Evolutionary conservation across 495 filamentous ascomycete species (phyloP).

Genomic region (Friedmanniomyces endolithicus): DNA sequence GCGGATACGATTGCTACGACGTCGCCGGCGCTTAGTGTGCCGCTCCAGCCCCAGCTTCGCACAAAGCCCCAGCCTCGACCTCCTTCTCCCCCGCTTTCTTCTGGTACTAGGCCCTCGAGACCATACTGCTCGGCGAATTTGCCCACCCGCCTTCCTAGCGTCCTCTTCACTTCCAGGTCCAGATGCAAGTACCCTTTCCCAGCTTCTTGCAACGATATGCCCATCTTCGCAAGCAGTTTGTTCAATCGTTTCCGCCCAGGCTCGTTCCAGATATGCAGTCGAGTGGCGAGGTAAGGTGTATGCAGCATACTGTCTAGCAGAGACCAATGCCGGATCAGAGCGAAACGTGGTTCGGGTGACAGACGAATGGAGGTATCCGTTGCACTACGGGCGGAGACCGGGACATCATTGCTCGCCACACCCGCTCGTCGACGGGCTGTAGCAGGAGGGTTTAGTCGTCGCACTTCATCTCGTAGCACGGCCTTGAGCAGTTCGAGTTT

Average conservation of each 20-base stretch:
- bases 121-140: slow-evolving; percentile 86
- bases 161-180: slow-evolving; percentile 93
- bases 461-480: slow-evolving; percentile 83
- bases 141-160: slow-evolving; percentile 69
- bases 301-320: slow-evolving; percentile 98
- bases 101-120: slow-evolving; percentile 79
- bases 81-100: slow-evolving; percentile 40
- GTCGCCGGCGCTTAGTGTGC: slow-evolving; percentile 80
- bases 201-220: slow-evolving; percentile 83
- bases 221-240: slow-evolving; percentile 96
- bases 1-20: slow-evolving; percentile 82
- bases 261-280: slow-evolving; percentile 90
- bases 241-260: slow-evolving; percentile 79
- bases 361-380: slow-evolving; percentile 86
- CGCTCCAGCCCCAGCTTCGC: slow-evolving; percentile 94
- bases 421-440: slow-evolving; percentile 36
- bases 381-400: slow-evolving; percentile 73
- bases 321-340: slow-evolving; percentile 91
- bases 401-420: slow-evolving; percentile 44
- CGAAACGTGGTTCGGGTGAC: slow-evolving; percentile 86
- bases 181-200: slow-evolving; percentile 94
- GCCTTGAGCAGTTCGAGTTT: slow-evolving; percentile 74
- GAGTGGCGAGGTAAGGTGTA: slow-evolving; percentile 84
- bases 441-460: slow-evolving; percentile 79
- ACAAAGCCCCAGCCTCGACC: slow-evolving; percentile 95